Percentiles rank a stretch among this genome's conserved stretches.
Conservation (phyloP, 2,329 filamentous ascomycete genomes). For the Ophiostoma perfectum region DNA sequence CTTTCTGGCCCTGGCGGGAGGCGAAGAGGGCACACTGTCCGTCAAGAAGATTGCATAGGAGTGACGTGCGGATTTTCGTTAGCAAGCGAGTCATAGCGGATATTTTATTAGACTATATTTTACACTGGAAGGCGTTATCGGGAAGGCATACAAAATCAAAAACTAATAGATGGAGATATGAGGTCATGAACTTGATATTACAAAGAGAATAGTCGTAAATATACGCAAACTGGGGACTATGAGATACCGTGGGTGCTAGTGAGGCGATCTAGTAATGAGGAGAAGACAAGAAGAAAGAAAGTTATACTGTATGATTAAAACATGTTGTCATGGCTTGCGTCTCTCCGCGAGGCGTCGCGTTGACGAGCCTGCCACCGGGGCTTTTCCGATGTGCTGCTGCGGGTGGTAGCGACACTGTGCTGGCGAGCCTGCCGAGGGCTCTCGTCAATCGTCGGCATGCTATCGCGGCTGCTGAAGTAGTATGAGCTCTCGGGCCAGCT, state of each 20-base stretch:
- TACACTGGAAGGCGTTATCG: not conserved
- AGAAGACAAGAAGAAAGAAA: not conserved
- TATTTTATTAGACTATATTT: not conserved
- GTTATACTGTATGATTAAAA: not conserved
- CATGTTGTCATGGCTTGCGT: not conserved
- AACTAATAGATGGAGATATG: not conserved
- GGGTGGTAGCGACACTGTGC: not conserved
- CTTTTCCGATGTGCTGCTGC: not conserved
- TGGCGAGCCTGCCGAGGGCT: not conserved
- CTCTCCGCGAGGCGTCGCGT: not conserved
- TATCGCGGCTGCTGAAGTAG: constrained; percentile 20
- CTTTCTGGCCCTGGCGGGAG: constrained; percentile 46
- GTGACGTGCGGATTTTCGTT: not conserved
- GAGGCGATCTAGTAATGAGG: not conserved
- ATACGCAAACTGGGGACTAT: not conserved
- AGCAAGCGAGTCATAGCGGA: not conserved
- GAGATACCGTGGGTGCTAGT: not conserved
- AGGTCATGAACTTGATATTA: not conserved
- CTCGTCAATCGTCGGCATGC: not conserved
- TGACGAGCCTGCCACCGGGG: not conserved
- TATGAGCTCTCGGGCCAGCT: constrained; percentile 24
- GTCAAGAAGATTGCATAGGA: constrained; percentile 46
- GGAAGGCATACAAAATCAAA: not conserved
- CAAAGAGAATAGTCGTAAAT: not conserved
- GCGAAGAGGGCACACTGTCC: constrained; percentile 43